Evolutionary conservation across 2,329 filamentous ascomycete species (phyloP).

Genomic region (Ilyonectria robusta): DNA sequence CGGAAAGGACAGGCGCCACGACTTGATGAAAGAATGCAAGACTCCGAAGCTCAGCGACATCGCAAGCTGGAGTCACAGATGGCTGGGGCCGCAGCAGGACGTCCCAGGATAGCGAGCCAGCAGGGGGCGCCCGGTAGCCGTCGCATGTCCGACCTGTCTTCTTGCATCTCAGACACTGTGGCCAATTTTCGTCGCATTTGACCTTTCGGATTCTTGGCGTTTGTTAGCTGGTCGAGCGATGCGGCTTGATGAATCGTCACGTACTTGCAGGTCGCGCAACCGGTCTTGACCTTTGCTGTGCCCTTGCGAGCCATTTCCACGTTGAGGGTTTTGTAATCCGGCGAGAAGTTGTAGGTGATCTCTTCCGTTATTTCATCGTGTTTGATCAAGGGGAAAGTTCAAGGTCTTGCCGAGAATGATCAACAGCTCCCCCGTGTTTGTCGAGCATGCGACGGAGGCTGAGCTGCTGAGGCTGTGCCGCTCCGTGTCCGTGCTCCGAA

Average conservation of each 20-base stretch:
- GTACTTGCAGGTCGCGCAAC: constrained; percentile 69
- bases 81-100: constrained; percentile 50
- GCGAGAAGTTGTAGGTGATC: background rate
- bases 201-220: constrained; percentile 64
- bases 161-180: constrained; percentile 65
- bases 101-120: constrained; percentile 52
- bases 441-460: background rate
- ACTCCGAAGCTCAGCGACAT: constrained; percentile 49
- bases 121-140: constrained; percentile 61
- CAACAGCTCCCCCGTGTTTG: background rate
- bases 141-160: constrained; percentile 68
- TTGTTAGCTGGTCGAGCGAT: background rate
- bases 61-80: constrained; percentile 36
- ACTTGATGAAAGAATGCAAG: constrained; percentile 56
- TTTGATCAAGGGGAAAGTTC: background rate
- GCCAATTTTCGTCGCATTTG: constrained; percentile 70
- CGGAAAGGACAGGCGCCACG: constrained; percentile 54
- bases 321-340: background rate
- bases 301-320: constrained; percentile 44
- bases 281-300: constrained; percentile 58
- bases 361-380: background rate
- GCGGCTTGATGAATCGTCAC: constrained; percentile 40
- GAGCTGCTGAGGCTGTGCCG: background rate
- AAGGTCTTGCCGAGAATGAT: background rate
- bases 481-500: background rate